These are phyloP conservation scores for Saccharomycodes ludwigii DNA, from an alignment of 805 yeast species.

Conservation along the genomic window DNA sequence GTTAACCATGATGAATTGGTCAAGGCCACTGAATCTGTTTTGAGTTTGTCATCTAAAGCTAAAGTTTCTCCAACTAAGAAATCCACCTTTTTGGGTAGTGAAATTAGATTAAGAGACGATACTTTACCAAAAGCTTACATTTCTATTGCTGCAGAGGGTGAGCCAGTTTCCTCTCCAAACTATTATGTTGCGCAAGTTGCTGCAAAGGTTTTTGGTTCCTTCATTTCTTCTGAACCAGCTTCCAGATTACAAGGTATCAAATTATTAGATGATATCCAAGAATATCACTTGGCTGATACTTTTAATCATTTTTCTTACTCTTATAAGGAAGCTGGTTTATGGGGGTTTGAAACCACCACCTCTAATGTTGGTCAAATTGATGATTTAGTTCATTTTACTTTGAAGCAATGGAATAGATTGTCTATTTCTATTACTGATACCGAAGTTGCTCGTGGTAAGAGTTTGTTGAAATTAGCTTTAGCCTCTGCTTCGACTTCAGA, in stretches of 20 bases:
- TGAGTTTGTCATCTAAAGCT: slow-evolving; percentile 31
- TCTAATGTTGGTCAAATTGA: slow-evolving; percentile 50
- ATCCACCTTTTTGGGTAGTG: slow-evolving; percentile 72
- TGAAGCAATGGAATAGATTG: slow-evolving; percentile 83
- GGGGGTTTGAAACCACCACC: slow-evolving; percentile 68
- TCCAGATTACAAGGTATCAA: slow-evolving; percentile 53
- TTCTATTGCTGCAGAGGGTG: slow-evolving; percentile 66
- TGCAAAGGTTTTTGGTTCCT: slow-evolving; percentile 46
- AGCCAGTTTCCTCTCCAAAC: slow-evolving; percentile 47
- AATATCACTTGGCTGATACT: slow-evolving; percentile 60
- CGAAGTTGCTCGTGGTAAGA: slow-evolving; percentile 70
- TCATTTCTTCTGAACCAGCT: slow-evolving; percentile 41
- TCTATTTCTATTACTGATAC: slow-evolving; percentile 62
- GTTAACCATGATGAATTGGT: slow-evolving; percentile 58
- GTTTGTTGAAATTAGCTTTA: slow-evolving; percentile 51
- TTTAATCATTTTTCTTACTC: slow-evolving; percentile 61
- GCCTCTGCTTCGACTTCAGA: slow-evolving; percentile 38
- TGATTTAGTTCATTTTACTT: slow-evolving; percentile 68
- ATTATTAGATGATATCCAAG: slow-evolving; percentile 55
- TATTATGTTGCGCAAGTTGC: slow-evolving; percentile 67
- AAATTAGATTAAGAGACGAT: slow-evolving; percentile 80
- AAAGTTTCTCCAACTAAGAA: slow-evolving; percentile 39
- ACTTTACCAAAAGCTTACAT: slow-evolving; percentile 72
- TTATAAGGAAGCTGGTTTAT: slow-evolving; percentile 68
- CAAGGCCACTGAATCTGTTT: slow-evolving; percentile 44